Evolutionary conservation across 371 early-diverging fungal species (phyloP), one percentile per base, ranked within the genome.

Genomic region (Mucor plumbeus): DNA sequence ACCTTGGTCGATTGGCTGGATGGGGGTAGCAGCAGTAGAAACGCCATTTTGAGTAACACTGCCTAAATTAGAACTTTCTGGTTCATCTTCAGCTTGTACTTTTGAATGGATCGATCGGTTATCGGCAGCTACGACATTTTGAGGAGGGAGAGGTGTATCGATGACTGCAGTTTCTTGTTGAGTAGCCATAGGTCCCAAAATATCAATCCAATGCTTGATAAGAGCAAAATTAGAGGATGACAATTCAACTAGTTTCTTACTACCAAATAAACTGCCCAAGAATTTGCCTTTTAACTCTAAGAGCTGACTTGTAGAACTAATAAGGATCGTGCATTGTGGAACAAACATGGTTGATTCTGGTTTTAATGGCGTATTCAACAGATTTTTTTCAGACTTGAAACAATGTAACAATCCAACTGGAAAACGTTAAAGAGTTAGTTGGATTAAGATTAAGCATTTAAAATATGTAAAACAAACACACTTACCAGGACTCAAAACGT

Each of bases 401-500:
- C 68, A 47, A 55, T 71, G 60, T 5, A 71, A 35, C 26, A 72
- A 38, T 5, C 72, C 72, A 48, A 68, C 72, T 72, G 53, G 1
- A 26, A 26, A 26, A n/a, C n/a, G n/a, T n/a, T 41, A 41, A 1
- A 48, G 26, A 19, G 19, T 8, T 14, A 35, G 5, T 38, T 31
- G 47, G 33, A 34, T 11, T 21, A 8, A 6, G 21, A 4, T 10
- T 35, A 0, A 26, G 31, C 38, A 38, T 9, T 7, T 9, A 9
- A 9, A 11, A 11, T 38, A 1, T 47, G 21, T 6, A 47, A 15
- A 43, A n/a, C n/a, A n/a, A 21, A 1, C 26, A 36, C 7, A 6
- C 14, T 47, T 71, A 71, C 72, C 68, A 65, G 72, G 65, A 62
- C 68, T 68, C 17, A 72, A 53, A 7, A 72, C 36, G 53, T 72